Evolutionary conservation across 2,329 filamentous ascomycete genomes (phyloP), one percentile per base, ranked within the genome.

Genomic region (Fusarium sp.): DNA sequence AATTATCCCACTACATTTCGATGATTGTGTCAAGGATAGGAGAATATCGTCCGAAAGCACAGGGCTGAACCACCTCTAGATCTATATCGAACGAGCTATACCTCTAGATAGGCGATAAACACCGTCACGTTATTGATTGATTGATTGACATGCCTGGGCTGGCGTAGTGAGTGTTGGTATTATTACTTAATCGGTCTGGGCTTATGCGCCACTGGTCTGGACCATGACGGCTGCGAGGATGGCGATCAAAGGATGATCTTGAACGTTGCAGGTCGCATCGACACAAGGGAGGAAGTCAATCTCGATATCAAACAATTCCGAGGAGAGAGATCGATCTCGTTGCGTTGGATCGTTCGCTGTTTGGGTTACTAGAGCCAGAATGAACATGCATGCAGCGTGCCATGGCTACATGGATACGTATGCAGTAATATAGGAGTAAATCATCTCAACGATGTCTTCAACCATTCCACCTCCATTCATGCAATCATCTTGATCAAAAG

Each of bases 161-260:
- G 26, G 10, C 26, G 9, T 11, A 28, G 10, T 11, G 10, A 28
- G 10, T 11, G 26, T 28, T 28, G 12, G 26, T 28, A 12, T 28
- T 10, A 12, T 4, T 10, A 28, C 26, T 28, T 28, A 11, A 28
- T 28, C 52, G 54, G 69, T 72, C 69, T 72, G 48, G 67, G 52
- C 64, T 55, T 34, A 20, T 45, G 53, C 61, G 67, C 65, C 65
- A 72, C 65, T 32, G 58, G 65, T 55, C 67, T 68, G 48, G 69
- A 67, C 69, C 54, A 50, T 62, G 26, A 34, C 23, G 32, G 32
- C 32, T 34, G 32, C 32, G 32, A 6, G 32, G 26, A 45, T 46
- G 34, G 23, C 11, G 39, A 39, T 50, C 38, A 26, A n/a, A 51
- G 39, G 20, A 45, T 51, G 44, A 62, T 62, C 57, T 70, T 61